Base-by-base conservation (phyloP, 2,329 filamentous ascomycete species). In the Aspergillus brunneoviolaceus region DNA sequence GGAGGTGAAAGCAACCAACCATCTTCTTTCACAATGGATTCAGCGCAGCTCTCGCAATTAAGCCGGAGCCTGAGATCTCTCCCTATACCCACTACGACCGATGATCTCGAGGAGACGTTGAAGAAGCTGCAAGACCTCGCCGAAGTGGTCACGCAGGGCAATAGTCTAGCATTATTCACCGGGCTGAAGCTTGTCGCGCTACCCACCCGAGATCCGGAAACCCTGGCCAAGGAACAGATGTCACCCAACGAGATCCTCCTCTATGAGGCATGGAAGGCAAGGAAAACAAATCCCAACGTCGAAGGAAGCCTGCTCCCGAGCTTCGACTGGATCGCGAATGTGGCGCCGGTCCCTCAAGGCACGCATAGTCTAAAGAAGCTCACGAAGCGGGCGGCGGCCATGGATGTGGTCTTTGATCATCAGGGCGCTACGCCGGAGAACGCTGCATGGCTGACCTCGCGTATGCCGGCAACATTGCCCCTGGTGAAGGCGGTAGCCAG, bases 401-500 rank as follows among this genome's bases (percentile, higher is more conserved):
- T 69, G 64, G 65, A 67, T 54, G 47, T 63, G 9, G 35, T 68
- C 50, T 69, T 64, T 60, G 61, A 50, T n/a, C 60, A 63, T 42
- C 51, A 65, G 47, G 65, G 66, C n/a, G 63, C 65, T 49, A 70
- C 61, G 16, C 59, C 67, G 4, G 62, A 69, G 45, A 61, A 73
- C 62, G 67, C 69, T 5, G 51, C 61, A 4, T 72, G 69, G 67
- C 59, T 71, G 16, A 65, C 62, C 2, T 62, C 56, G 19, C 62
- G 68, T 42, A 60, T 63, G 55, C 12, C 52, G 3, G 2, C 3
- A 0, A n/a, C 65, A 21, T 12, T 68, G 21, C 67, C 68, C 2
- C 63, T 72, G 2, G 55, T 72, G n/a, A 70, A 67, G 33, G 67
- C 67, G 2, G 62, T 73, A 4, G 61, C 51, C 3, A 67, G 65